Evolutionary conservation across 164 flowering plant species (phyloP).

Genomic region (Euptelea pleiosperma): DNA sequence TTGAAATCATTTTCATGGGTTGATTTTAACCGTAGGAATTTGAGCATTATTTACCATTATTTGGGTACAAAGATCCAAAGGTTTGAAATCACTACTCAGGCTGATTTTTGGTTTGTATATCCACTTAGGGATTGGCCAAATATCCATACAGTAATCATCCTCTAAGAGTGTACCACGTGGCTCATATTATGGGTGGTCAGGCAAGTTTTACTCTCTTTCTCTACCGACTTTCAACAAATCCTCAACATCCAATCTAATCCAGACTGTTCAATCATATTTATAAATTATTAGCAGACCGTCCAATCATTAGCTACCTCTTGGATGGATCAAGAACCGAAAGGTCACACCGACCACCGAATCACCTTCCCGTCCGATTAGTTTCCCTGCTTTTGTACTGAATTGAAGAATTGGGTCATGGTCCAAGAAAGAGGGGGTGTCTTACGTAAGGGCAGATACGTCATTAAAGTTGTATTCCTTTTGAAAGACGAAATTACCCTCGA

Average conservation of each 20-base stretch:
- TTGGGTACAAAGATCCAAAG: no score
- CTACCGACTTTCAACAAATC: not conserved
- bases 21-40: no score
- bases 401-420: not conserved
- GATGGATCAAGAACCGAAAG: not conserved
- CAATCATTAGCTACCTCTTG: not conserved
- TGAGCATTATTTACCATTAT: no score
- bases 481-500: conserved; percentile 1
- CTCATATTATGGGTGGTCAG: no score
- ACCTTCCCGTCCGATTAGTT: conserved; percentile 10
- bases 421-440: not conserved
- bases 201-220: no score
- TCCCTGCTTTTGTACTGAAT: not conserved
- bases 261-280: not conserved
- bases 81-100: no score
- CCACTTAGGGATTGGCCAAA: no score
- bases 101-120: no score
- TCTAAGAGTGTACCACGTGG: no score
- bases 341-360: not conserved
- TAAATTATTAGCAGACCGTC: no score
- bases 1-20: no score
- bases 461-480: not conserved
- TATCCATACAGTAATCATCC: no score
- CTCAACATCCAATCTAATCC: not conserved
- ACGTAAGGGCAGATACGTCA: conserved; percentile 7